Evolutionary conservation across 2,329 filamentous ascomycete genomes (phyloP).

Genomic region (Trichoderma asperellum): DNA sequence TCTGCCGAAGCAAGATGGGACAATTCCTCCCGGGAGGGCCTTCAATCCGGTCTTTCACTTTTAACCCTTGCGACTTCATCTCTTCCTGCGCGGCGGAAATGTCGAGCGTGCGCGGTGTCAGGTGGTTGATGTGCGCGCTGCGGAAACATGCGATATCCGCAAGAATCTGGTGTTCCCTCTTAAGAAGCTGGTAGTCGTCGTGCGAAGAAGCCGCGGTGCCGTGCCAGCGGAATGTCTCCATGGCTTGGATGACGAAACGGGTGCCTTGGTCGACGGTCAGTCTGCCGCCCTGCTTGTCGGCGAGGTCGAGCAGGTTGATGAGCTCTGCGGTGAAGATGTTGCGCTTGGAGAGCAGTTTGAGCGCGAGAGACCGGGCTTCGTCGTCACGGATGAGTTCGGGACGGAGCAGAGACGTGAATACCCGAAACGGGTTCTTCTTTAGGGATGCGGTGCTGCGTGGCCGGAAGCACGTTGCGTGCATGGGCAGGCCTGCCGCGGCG

Average conservation of each 20-base stretch:
- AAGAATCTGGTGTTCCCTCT: slow-evolving; percentile 50
- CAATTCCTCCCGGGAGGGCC: slow-evolving; percentile 51
- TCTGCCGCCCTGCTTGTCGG: slow-evolving; percentile 38
- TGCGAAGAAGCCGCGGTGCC: slow-evolving; percentile 45
- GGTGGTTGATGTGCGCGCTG: slow-evolving; percentile 57
- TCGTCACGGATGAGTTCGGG: slow-evolving; percentile 46
- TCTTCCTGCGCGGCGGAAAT: slow-evolving; percentile 49
- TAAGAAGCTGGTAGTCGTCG: slow-evolving; percentile 48
- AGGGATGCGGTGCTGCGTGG: slow-evolving; percentile 44
- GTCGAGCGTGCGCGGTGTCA: slow-evolving; percentile 56
- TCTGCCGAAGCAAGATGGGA: slow-evolving; percentile 55
- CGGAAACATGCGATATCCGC: slow-evolving; percentile 51
- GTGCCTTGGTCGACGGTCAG: slow-evolving; percentile 40
- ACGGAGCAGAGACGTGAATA: slow-evolving; percentile 45
- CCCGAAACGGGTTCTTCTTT: slow-evolving; percentile 49
- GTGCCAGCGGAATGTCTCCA: slow-evolving; percentile 55
- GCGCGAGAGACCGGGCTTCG: slow-evolving; percentile 40
- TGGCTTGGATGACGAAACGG: slow-evolving; percentile 48
- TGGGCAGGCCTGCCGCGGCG: slow-evolving; percentile 48
- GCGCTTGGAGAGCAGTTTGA: slow-evolving; percentile 42
- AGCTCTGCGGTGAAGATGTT: slow-evolving; percentile 49
- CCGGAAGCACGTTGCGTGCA: slow-evolving; percentile 56
- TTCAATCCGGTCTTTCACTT: slow-evolving; percentile 55
- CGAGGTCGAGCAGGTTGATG: slow-evolving; percentile 42
- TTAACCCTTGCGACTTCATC: slow-evolving; percentile 49